Evolutionary conservation across 2,329 filamentous ascomycete genomes (phyloP).

Genomic region (Colletotrichum brevisporum): DNA sequence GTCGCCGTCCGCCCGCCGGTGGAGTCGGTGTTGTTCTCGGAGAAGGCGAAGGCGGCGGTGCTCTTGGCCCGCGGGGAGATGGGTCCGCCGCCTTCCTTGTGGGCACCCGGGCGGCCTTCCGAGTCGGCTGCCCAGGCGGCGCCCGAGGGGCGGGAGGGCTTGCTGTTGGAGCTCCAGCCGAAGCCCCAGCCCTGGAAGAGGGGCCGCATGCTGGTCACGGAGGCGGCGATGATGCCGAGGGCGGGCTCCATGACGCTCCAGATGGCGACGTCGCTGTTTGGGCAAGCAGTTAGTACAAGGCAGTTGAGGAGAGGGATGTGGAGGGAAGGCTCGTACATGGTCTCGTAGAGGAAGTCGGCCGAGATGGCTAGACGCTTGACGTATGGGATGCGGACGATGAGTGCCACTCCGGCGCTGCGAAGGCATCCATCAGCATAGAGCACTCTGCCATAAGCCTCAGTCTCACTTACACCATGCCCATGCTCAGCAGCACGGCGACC

Average conservation of each 20-base stretch:
- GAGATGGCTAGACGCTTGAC: conserved; percentile 47
- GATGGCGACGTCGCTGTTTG: conserved; percentile 49
- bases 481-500: conserved; percentile 61
- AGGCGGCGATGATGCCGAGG: conserved; percentile 52
- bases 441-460: rapidly evolving
- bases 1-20: conserved; percentile 13
- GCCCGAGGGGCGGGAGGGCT: conserved; percentile 28
- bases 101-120: not conserved
- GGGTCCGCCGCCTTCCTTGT: not conserved
- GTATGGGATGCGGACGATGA: conserved; percentile 55
- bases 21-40: conserved; percentile 12
- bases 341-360: conserved; percentile 49
- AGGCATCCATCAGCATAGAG: conserved; percentile 29
- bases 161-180: conserved; percentile 39
- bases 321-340: conserved; percentile 45
- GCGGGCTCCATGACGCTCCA: conserved; percentile 51
- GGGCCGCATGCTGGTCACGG: conserved; percentile 49
- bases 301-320: too few species aligned
- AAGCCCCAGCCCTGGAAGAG: conserved; percentile 49
- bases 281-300: not conserved
- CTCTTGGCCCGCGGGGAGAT: not conserved
- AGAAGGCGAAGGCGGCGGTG: not conserved
- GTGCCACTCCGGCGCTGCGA: conserved; percentile 54
- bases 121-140: conserved; percentile 14
- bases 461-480: conserved; percentile 62